Percentiles rank a stretch among this genome's conserved stretches.
phyloP scores from a whole-genome alignment of 139 green algal genomes.

The Chlamydomonas applanata region DNA sequence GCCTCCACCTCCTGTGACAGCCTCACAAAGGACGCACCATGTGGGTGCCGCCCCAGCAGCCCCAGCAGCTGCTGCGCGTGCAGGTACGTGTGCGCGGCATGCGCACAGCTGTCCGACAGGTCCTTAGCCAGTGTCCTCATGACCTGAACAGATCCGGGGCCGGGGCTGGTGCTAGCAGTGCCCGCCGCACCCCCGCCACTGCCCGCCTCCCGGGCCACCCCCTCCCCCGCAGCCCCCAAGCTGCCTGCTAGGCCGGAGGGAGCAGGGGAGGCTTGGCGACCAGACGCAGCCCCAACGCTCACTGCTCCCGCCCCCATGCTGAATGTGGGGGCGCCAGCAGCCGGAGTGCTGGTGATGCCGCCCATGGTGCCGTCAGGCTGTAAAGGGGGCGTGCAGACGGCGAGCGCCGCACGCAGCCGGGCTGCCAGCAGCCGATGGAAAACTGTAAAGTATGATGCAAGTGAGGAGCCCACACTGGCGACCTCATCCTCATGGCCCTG shows the following conservation, averaged over 20 bases:
- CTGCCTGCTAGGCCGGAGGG: neutral
- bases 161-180: neutral
- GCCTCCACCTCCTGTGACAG: slow-evolving; percentile 22
- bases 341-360: neutral
- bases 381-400: neutral
- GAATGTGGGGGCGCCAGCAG: neutral
- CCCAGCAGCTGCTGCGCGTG: slow-evolving; percentile 47
- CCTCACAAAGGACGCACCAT: slow-evolving; percentile 3
- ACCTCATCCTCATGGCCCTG: slow-evolving; percentile 64
- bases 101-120: slow-evolving; percentile 54
- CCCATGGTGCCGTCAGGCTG: neutral
- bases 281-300: neutral
- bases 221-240: neutral
- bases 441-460: slow-evolving; percentile 75
- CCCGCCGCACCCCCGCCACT: neutral
- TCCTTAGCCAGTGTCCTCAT: slow-evolving; percentile 36
- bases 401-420: slow-evolving; percentile 13
- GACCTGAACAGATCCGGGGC: neutral
- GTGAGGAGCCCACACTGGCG: slow-evolving; percentile 44
- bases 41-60: neutral
- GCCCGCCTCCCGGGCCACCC: neutral
- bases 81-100: slow-evolving; percentile 68
- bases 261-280: neutral
- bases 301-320: neutral
- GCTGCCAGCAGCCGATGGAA: slow-evolving; percentile 67